Percentiles rank a stretch among this genome's conserved stretches.
Evolutionary conservation across 345 rosid species (phyloP).

Genomic region (Heritiera littoralis): DNA sequence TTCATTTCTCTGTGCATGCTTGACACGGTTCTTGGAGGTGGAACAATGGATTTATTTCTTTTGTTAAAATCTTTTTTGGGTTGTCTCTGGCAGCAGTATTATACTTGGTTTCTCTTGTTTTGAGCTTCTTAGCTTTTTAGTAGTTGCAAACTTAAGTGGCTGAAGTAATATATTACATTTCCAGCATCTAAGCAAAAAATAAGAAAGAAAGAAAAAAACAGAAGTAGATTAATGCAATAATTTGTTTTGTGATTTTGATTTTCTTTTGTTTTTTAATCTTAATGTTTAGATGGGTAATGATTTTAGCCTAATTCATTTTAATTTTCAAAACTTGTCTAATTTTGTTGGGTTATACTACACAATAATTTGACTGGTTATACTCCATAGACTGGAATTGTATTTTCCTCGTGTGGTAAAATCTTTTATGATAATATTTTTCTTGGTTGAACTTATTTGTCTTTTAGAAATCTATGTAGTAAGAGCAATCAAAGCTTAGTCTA

Average conservation of each 20-base stretch:
- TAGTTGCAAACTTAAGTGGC: not conserved
- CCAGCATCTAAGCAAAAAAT: too few relatives aligned
- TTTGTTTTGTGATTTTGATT: not conserved
- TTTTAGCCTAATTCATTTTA: not conserved
- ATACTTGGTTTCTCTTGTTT: not conserved
- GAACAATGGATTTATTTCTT: not conserved
- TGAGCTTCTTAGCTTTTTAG: not conserved
- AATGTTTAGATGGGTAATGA: not conserved
- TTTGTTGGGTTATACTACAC: not conserved
- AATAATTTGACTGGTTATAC: not conserved
- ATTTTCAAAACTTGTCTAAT: not conserved
- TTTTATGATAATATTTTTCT: too few relatives aligned
- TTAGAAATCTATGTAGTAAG: too few relatives aligned
- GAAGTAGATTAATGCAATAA: not conserved
- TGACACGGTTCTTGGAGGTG: not conserved
- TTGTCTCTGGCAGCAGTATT: not conserved
- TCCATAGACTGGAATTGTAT: not conserved
- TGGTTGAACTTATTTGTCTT: too few relatives aligned
- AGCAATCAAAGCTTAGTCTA: too few relatives aligned
- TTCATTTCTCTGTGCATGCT: not conserved
- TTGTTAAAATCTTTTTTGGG: not conserved
- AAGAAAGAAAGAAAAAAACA: too few relatives aligned
- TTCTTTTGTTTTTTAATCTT: not conserved
- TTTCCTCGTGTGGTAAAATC: too few relatives aligned
- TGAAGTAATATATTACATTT: not conserved